A percentile compares a stretch with the other conserved stretches of the same genome.
Evolutionary conservation across 2,329 filamentous ascomycete genomes (phyloP).

Genomic region (Sclerotinia nivalis): DNA sequence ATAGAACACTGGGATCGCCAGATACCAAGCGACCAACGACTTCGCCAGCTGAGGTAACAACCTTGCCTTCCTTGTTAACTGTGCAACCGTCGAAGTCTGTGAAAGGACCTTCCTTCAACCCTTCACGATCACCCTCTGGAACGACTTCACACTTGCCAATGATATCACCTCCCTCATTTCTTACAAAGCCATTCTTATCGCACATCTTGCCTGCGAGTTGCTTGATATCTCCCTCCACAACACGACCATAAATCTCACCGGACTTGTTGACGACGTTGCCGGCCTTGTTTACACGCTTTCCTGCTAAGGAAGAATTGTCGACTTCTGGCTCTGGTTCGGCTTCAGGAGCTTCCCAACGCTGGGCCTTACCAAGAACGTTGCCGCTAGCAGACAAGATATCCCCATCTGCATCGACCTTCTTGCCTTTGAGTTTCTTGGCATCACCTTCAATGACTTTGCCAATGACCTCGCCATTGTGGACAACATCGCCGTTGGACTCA

Average conservation of each 20-base stretch:
- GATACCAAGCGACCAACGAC: slow-evolving; percentile 70
- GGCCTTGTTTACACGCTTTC: slow-evolving; percentile 71
- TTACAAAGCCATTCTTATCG: slow-evolving; percentile 70
- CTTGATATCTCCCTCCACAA: slow-evolving; percentile 66
- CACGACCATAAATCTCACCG: slow-evolving; percentile 61
- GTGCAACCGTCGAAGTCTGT: slow-evolving; percentile 64
- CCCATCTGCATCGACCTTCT: slow-evolving; percentile 66
- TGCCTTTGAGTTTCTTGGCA: slow-evolving; percentile 62
- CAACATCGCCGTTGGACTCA: slow-evolving; percentile 54
- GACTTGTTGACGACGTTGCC: slow-evolving; percentile 60
- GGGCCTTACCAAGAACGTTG: slow-evolving; percentile 65
- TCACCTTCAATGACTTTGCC: slow-evolving; percentile 67
- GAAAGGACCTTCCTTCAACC: slow-evolving; percentile 66
- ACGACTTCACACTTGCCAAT: slow-evolving; percentile 69
- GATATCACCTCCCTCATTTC: slow-evolving; percentile 71
- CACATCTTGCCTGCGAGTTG: slow-evolving; percentile 67
- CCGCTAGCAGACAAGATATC: slow-evolving; percentile 68
- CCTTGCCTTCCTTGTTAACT: slow-evolving; percentile 67
- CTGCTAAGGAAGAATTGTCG: slow-evolving; percentile 63
- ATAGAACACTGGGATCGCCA: slow-evolving; percentile 70
- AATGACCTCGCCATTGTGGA: slow-evolving; percentile 53
- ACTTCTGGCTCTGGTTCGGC: slow-evolving; percentile 49
- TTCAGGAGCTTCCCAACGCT: slow-evolving; percentile 62
- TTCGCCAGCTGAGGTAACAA: slow-evolving; percentile 66
- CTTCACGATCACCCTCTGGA: slow-evolving; percentile 64